phyloP scores from a whole-genome alignment of 2,329 filamentous ascomycete genomes.

The Myriosclerotinia scirpicola region DNA sequence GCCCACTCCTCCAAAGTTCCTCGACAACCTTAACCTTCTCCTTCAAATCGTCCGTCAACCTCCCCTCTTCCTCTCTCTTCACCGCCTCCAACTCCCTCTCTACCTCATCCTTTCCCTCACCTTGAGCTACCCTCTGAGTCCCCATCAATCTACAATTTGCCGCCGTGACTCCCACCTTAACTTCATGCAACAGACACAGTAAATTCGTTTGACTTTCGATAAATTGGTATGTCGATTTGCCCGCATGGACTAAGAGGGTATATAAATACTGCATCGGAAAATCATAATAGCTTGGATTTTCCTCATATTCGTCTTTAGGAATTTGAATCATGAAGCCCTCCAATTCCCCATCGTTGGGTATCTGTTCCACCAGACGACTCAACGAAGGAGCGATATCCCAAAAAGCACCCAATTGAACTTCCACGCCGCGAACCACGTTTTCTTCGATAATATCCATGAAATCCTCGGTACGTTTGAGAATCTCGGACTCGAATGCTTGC shows the following conservation, averaged over 20 bases:
- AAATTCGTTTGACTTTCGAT: slow-evolving; percentile 94
- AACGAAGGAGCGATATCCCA: slow-evolving; percentile 96
- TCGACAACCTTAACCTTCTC: slow-evolving; percentile 91
- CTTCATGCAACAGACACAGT: slow-evolving; percentile 85
- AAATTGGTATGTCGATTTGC: slow-evolving; percentile 94
- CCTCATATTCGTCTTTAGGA: slow-evolving; percentile 73
- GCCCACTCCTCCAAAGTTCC: slow-evolving; percentile 82
- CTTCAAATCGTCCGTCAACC: slow-evolving; percentile 82
- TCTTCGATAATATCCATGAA: slow-evolving; percentile 79
- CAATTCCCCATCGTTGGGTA: slow-evolving; percentile 58
- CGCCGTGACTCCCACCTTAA: slow-evolving; percentile 74
- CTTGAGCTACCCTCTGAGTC: slow-evolving; percentile 52
- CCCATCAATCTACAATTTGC: slow-evolving; percentile 68
- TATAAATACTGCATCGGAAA: slow-evolving; percentile 91
- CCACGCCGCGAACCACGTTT: slow-evolving; percentile 83
- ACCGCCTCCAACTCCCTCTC: slow-evolving; percentile 53
- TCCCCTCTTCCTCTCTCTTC: slow-evolving; percentile 63
- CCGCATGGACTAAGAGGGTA: slow-evolving; percentile 78
- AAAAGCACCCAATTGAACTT: slow-evolving; percentile 88
- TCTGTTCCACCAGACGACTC: slow-evolving; percentile 73
- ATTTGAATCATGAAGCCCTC: slow-evolving; percentile 70
- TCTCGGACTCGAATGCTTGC: slow-evolving; percentile 68
- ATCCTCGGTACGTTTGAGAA: slow-evolving; percentile 69
- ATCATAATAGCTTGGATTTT: slow-evolving; percentile 78
- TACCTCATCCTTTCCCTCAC: slow-evolving; percentile 45